These are phyloP conservation scores for Beauveria sp. DNA, from an alignment of 2,329 filamentous ascomycete species.

Conservation along the genomic window DNA sequence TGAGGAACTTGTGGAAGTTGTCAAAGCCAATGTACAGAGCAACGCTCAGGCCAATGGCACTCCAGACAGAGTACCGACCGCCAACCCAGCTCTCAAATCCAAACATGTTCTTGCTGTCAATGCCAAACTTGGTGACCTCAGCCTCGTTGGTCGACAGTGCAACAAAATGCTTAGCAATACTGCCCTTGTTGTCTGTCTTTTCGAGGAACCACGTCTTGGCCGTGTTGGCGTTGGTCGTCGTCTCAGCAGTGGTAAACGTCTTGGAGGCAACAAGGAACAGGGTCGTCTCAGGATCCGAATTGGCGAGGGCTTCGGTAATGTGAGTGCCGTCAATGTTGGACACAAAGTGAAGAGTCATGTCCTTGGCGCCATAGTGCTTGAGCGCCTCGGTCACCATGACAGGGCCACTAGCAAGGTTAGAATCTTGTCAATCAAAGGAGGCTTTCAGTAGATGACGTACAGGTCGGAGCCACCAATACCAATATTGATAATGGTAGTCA, in stretches of 20 bases:
- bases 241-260: conserved; percentile 99
- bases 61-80: conserved; percentile 98
- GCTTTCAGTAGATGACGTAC: conserved; percentile 46
- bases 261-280: conserved; percentile 98
- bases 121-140: conserved; percentile 97
- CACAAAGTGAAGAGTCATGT: conserved; percentile 91
- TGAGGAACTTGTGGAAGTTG: conserved; percentile 95
- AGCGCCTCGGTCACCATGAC: conserved; percentile 99
- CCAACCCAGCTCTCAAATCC: conserved; percentile 98
- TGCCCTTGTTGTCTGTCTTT: conserved; percentile 64
- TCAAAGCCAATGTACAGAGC: conserved; percentile 93
- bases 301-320: conserved; percentile 83
- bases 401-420: conserved; percentile 59
- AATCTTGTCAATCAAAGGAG: conserved; percentile 19
- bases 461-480: conserved; percentile 98
- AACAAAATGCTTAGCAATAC: conserved; percentile 98
- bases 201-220: conserved; percentile 96
- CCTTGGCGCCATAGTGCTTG: conserved; percentile 83
- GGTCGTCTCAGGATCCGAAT: conserved; percentile 94
- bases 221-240: conserved; percentile 91
- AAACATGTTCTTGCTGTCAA: conserved; percentile 99
- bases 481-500: conserved; percentile 93
- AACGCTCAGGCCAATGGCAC: conserved; percentile 91
- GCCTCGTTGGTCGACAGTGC: conserved; percentile 91
- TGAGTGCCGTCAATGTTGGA: conserved; percentile 99